A percentile compares a stretch with the other conserved stretches of the same genome.
Evolutionary conservation across 2,329 filamentous ascomycete genomes (phyloP).

Genomic region (Pseudogymnoascus sp.): DNA sequence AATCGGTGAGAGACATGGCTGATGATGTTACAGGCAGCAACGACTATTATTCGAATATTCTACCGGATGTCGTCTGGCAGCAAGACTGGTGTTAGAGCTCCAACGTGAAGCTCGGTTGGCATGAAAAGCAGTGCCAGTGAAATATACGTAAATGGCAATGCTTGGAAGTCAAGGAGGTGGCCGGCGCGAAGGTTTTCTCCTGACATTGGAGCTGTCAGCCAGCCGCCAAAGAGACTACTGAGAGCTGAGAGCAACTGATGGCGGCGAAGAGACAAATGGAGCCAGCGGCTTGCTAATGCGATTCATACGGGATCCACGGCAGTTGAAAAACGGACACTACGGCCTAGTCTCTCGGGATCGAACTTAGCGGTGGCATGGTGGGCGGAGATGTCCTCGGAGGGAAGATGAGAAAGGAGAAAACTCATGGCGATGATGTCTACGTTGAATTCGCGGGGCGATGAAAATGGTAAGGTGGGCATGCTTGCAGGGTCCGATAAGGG

Average conservation of each 20-base stretch:
- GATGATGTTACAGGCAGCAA: background rate
- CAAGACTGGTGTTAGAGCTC: background rate
- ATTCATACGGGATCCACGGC: background rate
- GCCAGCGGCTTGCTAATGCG: background rate
- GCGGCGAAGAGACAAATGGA: background rate
- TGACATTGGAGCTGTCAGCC: background rate
- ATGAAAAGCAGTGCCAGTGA: background rate
- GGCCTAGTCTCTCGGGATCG: background rate
- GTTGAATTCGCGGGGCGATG: background rate
- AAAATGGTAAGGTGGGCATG: background rate
- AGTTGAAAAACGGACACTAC: constrained; percentile 1
- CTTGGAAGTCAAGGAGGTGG: background rate
- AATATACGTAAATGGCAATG: background rate
- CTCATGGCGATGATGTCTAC: background rate
- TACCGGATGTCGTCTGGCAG: background rate
- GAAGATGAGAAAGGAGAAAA: background rate
- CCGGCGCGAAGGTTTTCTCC: background rate
- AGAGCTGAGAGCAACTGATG: background rate
- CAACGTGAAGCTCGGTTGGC: background rate
- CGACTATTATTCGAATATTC: background rate
- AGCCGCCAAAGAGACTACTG: background rate
- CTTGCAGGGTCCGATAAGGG: background rate
- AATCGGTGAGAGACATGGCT: background rate
- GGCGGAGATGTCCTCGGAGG: background rate
- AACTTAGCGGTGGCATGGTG: background rate